Evolutionary conservation across 2,329 filamentous ascomycete genomes (phyloP).

Genomic region (Pseudocercospora crystallina): DNA sequence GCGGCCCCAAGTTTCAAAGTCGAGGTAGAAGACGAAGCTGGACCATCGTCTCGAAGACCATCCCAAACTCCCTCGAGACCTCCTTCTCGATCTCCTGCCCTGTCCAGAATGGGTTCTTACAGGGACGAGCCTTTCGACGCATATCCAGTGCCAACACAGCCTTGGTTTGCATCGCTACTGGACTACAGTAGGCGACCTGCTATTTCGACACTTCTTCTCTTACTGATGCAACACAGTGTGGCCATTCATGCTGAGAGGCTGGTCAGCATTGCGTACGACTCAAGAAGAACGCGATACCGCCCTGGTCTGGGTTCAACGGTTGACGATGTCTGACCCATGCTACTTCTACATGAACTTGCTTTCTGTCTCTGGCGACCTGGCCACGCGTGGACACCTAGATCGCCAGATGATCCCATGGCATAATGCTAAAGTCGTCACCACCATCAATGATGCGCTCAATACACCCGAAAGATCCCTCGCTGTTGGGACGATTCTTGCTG

Average conservation of each 20-base stretch:
- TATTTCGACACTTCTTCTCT: not conserved
- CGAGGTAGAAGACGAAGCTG: too few relatives aligned
- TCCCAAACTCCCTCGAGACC: too few relatives aligned
- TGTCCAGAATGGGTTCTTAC: not conserved
- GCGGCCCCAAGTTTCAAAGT: too few relatives aligned
- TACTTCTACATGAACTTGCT: conserved; percentile 23
- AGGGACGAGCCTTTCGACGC: conserved; percentile 6
- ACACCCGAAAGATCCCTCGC: conserved; percentile 4
- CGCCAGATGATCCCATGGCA: conserved; percentile 11
- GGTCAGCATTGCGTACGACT: conserved; percentile 1
- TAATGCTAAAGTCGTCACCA: conserved; percentile 3
- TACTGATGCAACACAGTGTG: conserved; percentile 7
- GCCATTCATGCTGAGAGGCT: conserved; percentile 15
- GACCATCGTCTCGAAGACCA: too few relatives aligned
- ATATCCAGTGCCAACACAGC: conserved; percentile 15
- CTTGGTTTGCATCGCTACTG: conserved; percentile 10
- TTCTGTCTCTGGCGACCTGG: conserved; percentile 12
- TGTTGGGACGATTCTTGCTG: conserved; percentile 15
- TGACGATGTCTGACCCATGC: conserved; percentile 10
- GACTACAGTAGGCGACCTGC: conserved; percentile 5
- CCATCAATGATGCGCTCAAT: conserved; percentile 15
- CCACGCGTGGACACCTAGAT: conserved; percentile 7
- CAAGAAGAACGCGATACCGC: conserved; percentile 5
- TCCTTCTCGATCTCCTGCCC: too few relatives aligned
- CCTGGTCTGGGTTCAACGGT: conserved; percentile 15